These are phyloP conservation scores for Parsonsia alboflavescens DNA, from an alignment of 257 asterid species.

Conservation along the genomic window DNA sequence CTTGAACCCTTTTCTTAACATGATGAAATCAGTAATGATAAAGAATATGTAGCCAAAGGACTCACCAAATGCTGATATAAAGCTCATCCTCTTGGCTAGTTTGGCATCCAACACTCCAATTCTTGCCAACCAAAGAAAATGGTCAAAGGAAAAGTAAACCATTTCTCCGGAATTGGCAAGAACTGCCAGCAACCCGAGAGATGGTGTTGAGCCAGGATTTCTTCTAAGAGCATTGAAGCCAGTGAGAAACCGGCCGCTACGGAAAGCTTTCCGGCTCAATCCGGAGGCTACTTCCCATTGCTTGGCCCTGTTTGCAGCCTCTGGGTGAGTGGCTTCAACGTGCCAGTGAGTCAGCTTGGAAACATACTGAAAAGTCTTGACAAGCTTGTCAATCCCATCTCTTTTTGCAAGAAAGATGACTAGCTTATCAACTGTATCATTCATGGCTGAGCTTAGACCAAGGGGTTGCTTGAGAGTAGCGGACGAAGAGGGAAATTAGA, in stretches of 20 bases:
- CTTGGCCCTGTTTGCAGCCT: slow-evolving; percentile 59
- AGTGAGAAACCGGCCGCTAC: slow-evolving; percentile 76
- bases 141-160: slow-evolving; percentile 96
- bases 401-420: slow-evolving; percentile 83
- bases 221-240: slow-evolving; percentile 82
- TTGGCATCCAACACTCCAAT: slow-evolving; percentile 60
- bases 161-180: slow-evolving; percentile 82
- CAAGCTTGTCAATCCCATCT: slow-evolving; percentile 93
- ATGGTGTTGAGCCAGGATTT: slow-evolving; percentile 46
- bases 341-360: slow-evolving; percentile 80
- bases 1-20: slow-evolving; percentile 57
- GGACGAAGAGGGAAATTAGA: not conserved
- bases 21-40: slow-evolving; percentile 48
- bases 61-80: slow-evolving; percentile 90
- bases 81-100: slow-evolving; percentile 65
- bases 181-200: slow-evolving; percentile 54
- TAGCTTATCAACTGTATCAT: slow-evolving; percentile 73
- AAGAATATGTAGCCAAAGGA: slow-evolving; percentile 73
- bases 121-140: slow-evolving; percentile 76
- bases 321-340: slow-evolving; percentile 42
- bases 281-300: slow-evolving; percentile 88
- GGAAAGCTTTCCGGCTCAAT: slow-evolving; percentile 88
- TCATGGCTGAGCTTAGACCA: slow-evolving; percentile 29
- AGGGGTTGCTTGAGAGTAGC: not conserved
- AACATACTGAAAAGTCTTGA: slow-evolving; percentile 83